Percentiles rank a stretch among this genome's conserved stretches.
Evolutionary conservation across 2,329 filamentous ascomycete genomes (phyloP).

Genomic region (Phaeomoniella chlamydospora): DNA sequence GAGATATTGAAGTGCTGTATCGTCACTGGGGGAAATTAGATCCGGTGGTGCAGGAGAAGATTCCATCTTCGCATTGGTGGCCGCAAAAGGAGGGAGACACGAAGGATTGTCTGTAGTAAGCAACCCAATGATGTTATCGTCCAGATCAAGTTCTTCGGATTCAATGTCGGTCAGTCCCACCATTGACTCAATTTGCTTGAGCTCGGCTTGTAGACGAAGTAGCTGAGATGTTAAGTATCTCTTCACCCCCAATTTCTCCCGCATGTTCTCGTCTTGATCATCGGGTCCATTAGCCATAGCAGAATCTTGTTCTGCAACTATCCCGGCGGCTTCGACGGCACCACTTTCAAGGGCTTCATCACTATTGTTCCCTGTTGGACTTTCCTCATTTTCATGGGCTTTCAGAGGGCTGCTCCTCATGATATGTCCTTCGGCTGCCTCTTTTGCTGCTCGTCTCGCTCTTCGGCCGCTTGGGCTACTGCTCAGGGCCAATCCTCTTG

Average conservation of each 20-base stretch:
- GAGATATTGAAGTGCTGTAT: constrained; percentile 4
- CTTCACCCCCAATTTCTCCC: background rate
- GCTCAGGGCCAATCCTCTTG: constrained; percentile 10
- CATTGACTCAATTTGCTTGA: background rate
- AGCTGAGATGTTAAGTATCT: constrained; percentile 1
- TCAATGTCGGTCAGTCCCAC: background rate
- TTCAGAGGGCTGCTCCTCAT: constrained; percentile 12
- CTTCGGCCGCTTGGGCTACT: constrained; percentile 10
- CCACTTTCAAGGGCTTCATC: background rate
- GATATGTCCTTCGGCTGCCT: background rate
- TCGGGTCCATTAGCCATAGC: background rate
- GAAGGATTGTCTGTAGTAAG: constrained; percentile 1
- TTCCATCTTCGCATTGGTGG: constrained; percentile 2
- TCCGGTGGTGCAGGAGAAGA: constrained; percentile 1
- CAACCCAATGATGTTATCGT: background rate
- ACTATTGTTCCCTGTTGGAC: background rate
- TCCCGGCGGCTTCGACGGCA: background rate
- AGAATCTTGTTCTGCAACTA: background rate
- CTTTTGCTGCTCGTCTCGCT: constrained; percentile 2
- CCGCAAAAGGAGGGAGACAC: constrained; percentile 1
- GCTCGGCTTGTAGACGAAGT: background rate
- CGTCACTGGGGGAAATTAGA: background rate
- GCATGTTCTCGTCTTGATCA: background rate
- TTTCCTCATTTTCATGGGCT: background rate
- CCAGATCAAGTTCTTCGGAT: background rate